Base-by-base conservation (phyloP, 169 alveolate genomes). In the Babesia ovata region DNA sequence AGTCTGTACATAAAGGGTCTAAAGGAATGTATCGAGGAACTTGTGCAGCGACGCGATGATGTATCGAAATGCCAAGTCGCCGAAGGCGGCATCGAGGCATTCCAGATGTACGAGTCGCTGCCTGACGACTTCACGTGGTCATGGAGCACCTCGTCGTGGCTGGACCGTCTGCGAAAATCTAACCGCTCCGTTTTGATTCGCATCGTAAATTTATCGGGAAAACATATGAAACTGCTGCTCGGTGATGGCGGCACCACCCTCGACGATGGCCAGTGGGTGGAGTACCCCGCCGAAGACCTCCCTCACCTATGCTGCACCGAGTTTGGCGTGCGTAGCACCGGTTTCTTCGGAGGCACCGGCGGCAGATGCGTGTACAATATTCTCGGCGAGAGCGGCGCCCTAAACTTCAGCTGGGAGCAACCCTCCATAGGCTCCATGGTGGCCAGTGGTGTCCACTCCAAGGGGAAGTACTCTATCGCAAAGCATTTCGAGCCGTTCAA, bases 201-300 rank as follows among this genome's bases (percentile, higher is more conserved):
- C 42, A 92, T 93, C 14, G 93, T 92, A 21, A 93, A 93, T 72
- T 66, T 91, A 52, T 90, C 95, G 22, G 84, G 92, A 22, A 90
- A 86, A 59, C 82, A 87, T 14, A 58, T 90, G 78, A 71, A 66
- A 56, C 62, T 70, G 45, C 77, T 59, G 42, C 75, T 70, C 24
- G 63, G 65, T n/a, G 86, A 67, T 19, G 26, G 24, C 45, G 65
- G 69, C 54, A 75, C 60, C 44, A 24, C 26, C 53, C 21, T 73
- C 7, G 91, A 78, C 29, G 94, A 90, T 21, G 94, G 94, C 17
- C 77, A 76, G 48, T 90, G 94, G 94, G 88, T 86, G 12, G 95
- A 92, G 84, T 85, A 85, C 49, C 96, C 96, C 0, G 59, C 75
- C 73, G 96, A 93, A 66, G 91, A 93, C 69, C 91, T 93, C 0